Evolutionary conservation across 1,139 yeast genomes (phyloP), one percentile per base, ranked within the genome.

Genomic region (Pneumocystis murina): DNA sequence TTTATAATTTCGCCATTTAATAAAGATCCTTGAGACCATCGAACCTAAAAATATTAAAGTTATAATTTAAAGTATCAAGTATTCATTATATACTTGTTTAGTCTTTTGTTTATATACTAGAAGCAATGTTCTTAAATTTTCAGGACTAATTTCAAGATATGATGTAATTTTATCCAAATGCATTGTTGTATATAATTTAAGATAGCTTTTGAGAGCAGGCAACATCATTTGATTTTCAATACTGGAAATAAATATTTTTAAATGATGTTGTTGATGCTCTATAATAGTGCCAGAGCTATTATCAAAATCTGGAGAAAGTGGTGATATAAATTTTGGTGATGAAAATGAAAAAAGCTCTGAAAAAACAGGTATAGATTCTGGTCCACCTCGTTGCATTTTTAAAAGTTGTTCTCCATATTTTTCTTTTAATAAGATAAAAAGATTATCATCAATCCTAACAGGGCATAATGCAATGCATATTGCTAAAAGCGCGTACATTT

Each of bases 401-500:
- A 71, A 67, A 63, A 77, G 71, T 68, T 79, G 80, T 58, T 79
- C 82, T 64, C 78, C 78, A 69, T 78, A 77, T 70, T 77, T 78
- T 67, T 79, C 82, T 64, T 77, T 77, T 64, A 79, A 72, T 30
- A 77, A 76, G 58, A 72, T 72, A 68, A 75, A 78, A 66, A 79
- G 72, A 59, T 72, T 73, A 64, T 79, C 82, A 66, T 79, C 82
- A 40, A 79, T 69, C 24, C 30, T 38, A 12, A 79, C 76, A 62
- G 82, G 82, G 64, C 77, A 75, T 60, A 79, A 71, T 24, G 81
- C 78, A 59, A 78, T 74, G 63, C 79, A 75, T 61, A 79, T 75
- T 39, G 81, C 79, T 64, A 79, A 71, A 61, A 79, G 72, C 8
- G 82, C 81, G 68, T 78, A 78, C 80, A 78, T 79, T 70, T 79